These are phyloP conservation scores for Cyberlindnera euphorbiae DNA, from an alignment of 805 yeast genomes.

Conservation along the genomic window DNA sequence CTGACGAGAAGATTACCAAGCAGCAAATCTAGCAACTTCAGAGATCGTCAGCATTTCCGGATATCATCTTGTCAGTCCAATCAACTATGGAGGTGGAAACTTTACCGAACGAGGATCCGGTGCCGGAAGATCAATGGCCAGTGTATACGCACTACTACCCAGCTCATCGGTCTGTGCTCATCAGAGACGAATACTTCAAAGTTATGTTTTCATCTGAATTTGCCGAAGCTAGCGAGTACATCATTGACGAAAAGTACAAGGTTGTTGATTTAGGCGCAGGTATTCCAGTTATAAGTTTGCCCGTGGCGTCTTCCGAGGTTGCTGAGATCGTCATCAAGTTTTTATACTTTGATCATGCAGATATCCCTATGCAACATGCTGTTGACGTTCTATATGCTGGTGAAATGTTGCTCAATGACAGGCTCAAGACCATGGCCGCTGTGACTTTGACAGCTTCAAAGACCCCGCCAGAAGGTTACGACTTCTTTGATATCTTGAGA, in stretches of 20 bases:
- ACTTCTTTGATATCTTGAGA: slow-evolving; percentile 52
- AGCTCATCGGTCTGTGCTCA: slow-evolving; percentile 55
- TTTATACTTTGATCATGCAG: slow-evolving; percentile 56
- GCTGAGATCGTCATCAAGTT: slow-evolving; percentile 49
- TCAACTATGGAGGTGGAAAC: slow-evolving; percentile 26
- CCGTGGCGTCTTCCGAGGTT: slow-evolving; percentile 29
- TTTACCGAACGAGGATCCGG: slow-evolving; percentile 5
- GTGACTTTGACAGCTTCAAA: slow-evolving; percentile 31
- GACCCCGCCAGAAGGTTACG: slow-evolving; percentile 26
- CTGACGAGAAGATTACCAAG: slow-evolving; percentile 4
- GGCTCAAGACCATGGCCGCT: slow-evolving; percentile 62
- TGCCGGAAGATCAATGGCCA: slow-evolving; percentile 10
- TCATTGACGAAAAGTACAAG: slow-evolving; percentile 7
- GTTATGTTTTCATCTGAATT: slow-evolving; percentile 56
- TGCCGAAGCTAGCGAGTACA: slow-evolving; percentile 28
- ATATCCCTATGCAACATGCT: slow-evolving; percentile 45
- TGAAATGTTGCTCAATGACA: slow-evolving; percentile 52
- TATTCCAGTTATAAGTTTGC: slow-evolving; percentile 31
- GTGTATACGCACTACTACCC: slow-evolving; percentile 43
- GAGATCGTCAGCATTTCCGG: slow-evolving; percentile 35
- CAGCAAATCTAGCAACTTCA: slow-evolving; percentile 13
- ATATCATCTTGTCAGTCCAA: slow-evolving; percentile 38
- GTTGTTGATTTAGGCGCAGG: slow-evolving; percentile 11
- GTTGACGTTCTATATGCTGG: slow-evolving; percentile 56
- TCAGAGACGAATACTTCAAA: slow-evolving; percentile 59